Percentiles rank a stretch among this genome's conserved stretches.
phyloP scores from a whole-genome alignment of 2,329 filamentous ascomycete genomes.

The Xylariaceae sp. region DNA sequence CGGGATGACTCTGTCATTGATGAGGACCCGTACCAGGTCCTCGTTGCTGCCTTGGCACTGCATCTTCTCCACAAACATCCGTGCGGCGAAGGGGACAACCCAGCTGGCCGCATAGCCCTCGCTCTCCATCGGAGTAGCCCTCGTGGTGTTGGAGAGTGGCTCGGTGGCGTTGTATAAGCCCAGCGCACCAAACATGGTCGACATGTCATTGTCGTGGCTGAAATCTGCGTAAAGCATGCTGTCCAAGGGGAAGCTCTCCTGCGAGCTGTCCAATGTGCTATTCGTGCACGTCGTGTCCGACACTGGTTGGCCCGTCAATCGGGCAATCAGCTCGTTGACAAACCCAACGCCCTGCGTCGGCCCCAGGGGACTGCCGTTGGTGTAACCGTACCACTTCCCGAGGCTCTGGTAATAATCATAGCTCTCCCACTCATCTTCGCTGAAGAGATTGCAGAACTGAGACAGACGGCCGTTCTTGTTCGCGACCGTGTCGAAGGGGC shows the following conservation, averaged over 20 bases:
- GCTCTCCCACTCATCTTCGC: constrained; percentile 62
- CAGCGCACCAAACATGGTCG: constrained; percentile 67
- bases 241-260: constrained; percentile 67
- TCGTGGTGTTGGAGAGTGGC: constrained; percentile 46
- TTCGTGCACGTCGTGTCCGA: constrained; percentile 72
- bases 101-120: constrained; percentile 70
- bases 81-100: constrained; percentile 74
- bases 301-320: constrained; percentile 65
- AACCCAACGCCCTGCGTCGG: constrained; percentile 84
- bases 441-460: constrained; percentile 72
- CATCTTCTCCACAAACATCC: constrained; percentile 88
- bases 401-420: constrained; percentile 80
- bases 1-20: constrained; percentile 78
- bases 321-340: constrained; percentile 79
- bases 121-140: constrained; percentile 47
- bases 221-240: constrained; percentile 77
- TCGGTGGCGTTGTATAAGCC: constrained; percentile 67
- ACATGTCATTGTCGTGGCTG: constrained; percentile 86
- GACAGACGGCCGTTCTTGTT: constrained; percentile 52
- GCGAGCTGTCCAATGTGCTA: constrained; percentile 63
- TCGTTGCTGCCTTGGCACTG: constrained; percentile 51
- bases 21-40: constrained; percentile 70
- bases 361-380: constrained; percentile 70
- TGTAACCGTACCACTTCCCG: constrained; percentile 80
- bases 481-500: constrained; percentile 77